Evolutionary conservation across 208 protist genomes (phyloP), one percentile per base, ranked within the genome.

Genomic region (Acanthamoeba comandoni): DNA sequence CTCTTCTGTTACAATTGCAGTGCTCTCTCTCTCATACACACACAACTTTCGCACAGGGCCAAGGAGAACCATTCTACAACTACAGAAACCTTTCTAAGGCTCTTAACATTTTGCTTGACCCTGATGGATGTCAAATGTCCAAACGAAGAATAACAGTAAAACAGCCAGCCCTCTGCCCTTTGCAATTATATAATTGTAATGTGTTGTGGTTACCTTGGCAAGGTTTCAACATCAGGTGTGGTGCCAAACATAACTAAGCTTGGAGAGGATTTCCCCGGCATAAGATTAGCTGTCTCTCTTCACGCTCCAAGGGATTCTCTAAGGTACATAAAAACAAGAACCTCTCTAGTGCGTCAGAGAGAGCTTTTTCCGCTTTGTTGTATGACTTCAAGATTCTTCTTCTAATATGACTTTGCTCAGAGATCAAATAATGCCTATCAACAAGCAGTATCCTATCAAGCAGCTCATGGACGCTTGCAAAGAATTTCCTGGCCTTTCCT

Each of bases 61-160:
- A 87, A 87, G 79, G 79, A 2, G 79, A 87, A 24, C 79, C 79
- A 12, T 87, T 87, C 19, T 87, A 87, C 35, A 87, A 87, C 24
- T 87, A 69, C 55, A 53, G 79, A 1, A 87, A 87, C 19, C 79
- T 87, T 17, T 87, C 79, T 9, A 70, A 87, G 57, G 58, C 58
- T 26, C 55, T 87, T 5, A 29, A 64, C 8, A n/a, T 87, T 2
- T 48, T 87, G 15, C 26, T 87, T 29, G 52, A 87, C 19, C 79
- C 52, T n/a, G 52, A 69, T n/a, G 79, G 79, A 13, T 22, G n/a
- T 8, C 57, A 87, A 58, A 87, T 87, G 58, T 70, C 52, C 55
- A 87, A 87, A 26, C 79, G 79, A 5, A 53, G 79, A 17, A 87
- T 87, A 13, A 87, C 79, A 2, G n/a, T n/a, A n/a, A n/a, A n/a